These are phyloP conservation scores for Cystofilobasidium bisporidii DNA, from an alignment of 768 basidiomycete species.

Conservation along the genomic window DNA sequence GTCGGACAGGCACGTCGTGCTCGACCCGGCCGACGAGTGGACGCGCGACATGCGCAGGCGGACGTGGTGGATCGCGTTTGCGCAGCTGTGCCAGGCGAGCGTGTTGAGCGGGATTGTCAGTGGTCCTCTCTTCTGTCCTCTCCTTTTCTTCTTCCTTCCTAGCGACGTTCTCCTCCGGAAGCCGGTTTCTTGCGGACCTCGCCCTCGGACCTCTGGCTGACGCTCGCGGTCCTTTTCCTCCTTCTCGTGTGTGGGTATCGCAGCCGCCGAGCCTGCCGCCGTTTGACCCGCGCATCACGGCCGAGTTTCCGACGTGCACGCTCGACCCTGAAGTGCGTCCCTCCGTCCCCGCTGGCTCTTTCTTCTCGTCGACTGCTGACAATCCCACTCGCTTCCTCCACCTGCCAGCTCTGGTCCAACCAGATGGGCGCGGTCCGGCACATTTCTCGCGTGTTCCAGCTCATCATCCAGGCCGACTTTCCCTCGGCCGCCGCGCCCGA, in stretches of 20 bases:
- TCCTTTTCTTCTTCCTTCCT: no score
- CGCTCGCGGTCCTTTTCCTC: neutral
- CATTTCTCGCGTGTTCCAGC: conserved; percentile 13
- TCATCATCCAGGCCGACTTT: conserved; percentile 10
- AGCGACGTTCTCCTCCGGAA: no score
- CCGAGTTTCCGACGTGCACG: conserved; percentile 13
- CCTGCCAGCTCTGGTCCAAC: conserved; percentile 6
- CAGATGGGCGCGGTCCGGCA: conserved; percentile 15
- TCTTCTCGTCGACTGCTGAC: neutral
- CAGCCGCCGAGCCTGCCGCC: conserved; percentile 21
- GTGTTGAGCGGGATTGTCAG: conserved; percentile 14
- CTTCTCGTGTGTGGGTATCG: no score
- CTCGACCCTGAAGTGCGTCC: conserved; percentile 11
- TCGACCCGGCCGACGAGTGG: conserved; percentile 21
- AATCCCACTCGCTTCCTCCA: neutral
- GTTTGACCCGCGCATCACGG: conserved; percentile 22
- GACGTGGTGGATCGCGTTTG: conserved; percentile 25
- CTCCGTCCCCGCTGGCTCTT: no score
- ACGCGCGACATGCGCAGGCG: conserved; percentile 18
- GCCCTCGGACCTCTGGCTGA: neutral
- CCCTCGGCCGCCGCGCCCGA: conserved; percentile 11
- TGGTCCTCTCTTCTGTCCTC: neutral
- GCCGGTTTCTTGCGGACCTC: no score
- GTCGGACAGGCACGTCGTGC: neutral
- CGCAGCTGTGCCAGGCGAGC: conserved; percentile 6